Percentiles rank a stretch among this genome's conserved stretches.
phyloP scores from a whole-genome alignment of 1,284 basidiomycete species.

The Coniophora puteana region DNA sequence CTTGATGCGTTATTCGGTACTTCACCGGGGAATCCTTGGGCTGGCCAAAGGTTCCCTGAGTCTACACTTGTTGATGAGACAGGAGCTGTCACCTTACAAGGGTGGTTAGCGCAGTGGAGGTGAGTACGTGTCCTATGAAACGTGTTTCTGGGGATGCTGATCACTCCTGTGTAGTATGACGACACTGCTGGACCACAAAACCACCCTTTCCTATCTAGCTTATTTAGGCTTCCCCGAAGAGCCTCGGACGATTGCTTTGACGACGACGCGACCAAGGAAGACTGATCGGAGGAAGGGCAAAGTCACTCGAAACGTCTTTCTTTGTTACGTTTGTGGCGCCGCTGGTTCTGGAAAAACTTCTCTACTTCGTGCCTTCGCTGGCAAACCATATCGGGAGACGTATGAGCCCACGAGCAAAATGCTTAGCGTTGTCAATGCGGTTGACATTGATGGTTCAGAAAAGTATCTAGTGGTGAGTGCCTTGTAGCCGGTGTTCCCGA shows the following conservation, averaged over 20 bases:
- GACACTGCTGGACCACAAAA: conserved; percentile 88
- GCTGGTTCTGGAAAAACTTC: conserved; percentile 96
- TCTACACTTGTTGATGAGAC: conserved; percentile 89
- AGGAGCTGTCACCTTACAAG: conserved; percentile 91
- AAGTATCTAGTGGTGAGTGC: conserved; percentile 90
- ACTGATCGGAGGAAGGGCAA: conserved; percentile 86
- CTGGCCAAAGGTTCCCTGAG: conserved; percentile 81
- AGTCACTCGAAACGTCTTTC: conserved; percentile 85
- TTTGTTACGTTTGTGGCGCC: conserved; percentile 92
- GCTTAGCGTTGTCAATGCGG: conserved; percentile 90
- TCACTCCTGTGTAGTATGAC: conserved; percentile 73
- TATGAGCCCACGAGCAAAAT: conserved; percentile 91
- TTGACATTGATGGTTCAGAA: conserved; percentile 92
- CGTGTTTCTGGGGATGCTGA: conserved; percentile 1
- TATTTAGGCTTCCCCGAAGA: conserved; percentile 85
- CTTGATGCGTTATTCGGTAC: conserved; percentile 90
- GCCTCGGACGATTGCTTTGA: conserved; percentile 74
- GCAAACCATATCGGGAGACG: conserved; percentile 65
- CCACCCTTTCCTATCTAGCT: conserved; percentile 93
- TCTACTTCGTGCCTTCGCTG: conserved; percentile 81
- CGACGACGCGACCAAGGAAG: conserved; percentile 79
- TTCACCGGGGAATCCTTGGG: conserved; percentile 94
- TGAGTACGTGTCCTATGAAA: conserved; percentile 30
- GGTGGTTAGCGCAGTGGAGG: conserved; percentile 99
- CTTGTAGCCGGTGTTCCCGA: background rate